Conservation (phyloP, 179 eudicot genomes). For the Vitellaria paradoxa region DNA sequence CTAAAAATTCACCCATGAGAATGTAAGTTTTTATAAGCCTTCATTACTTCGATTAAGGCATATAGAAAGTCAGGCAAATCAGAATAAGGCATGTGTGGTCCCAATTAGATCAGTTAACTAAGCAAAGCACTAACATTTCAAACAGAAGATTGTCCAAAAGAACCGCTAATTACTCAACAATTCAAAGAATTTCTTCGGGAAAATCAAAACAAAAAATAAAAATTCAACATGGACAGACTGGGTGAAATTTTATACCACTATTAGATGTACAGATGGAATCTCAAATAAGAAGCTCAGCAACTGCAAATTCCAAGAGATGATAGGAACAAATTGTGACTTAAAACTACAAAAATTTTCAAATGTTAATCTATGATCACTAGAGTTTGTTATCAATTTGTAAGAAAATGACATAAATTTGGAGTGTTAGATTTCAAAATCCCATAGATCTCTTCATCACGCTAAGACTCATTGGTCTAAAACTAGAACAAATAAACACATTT, state of each 20-base stretch:
- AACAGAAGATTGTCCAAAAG: not conserved
- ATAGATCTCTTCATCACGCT: not conserved
- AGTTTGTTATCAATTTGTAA: not conserved
- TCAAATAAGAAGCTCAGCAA: conserved; percentile 48
- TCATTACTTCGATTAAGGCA: conserved; percentile 2
- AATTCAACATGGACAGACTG: too few species aligned
- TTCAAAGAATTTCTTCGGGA: not conserved
- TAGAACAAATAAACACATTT: not conserved
- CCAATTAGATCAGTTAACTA: not conserved
- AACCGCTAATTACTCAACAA: not conserved
- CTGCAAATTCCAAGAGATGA: conserved; percentile 29
- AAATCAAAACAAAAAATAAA: too few species aligned
- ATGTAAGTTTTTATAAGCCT: too few species aligned
- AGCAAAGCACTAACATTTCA: not conserved
- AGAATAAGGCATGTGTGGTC: not conserved
- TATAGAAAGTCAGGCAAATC: conserved; percentile 8
- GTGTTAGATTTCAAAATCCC: not conserved
- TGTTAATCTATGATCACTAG: not conserved
- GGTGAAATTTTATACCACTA: conserved; percentile 40
- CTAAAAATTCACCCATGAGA: too few species aligned
- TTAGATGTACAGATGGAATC: conserved; percentile 46
- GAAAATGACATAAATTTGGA: not conserved
- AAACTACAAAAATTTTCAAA: not conserved
- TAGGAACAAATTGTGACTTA: not conserved
- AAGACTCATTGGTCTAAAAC: not conserved